phyloP scores from a whole-genome alignment of 441 rosid species.

The Populus hybrid region DNA sequence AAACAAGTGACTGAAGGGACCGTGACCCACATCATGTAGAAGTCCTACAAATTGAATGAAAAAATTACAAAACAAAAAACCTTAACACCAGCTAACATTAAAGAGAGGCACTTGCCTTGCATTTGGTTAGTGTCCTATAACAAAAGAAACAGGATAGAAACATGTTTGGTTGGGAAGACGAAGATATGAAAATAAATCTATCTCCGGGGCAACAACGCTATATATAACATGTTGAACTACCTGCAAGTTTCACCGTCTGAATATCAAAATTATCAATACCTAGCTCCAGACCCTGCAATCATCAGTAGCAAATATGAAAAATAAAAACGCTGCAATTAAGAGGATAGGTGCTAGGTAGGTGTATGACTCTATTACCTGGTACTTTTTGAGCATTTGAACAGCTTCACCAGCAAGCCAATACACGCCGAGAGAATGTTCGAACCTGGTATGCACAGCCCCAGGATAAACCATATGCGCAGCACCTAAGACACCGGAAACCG shows the following conservation, averaged over 20 bases:
- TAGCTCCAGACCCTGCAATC: conserved; percentile 65
- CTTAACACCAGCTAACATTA: conserved; percentile 1
- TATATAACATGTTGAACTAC: conserved; percentile 32
- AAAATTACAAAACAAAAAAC: neutral
- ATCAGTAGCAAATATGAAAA: conserved; percentile 12
- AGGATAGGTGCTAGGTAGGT: conserved; percentile 2
- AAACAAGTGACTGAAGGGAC: conserved; percentile 88
- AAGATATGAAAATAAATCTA: too few relatives aligned
- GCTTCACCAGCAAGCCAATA: conserved; percentile 79
- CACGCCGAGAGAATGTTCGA: conserved; percentile 92
- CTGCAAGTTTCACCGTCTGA: conserved; percentile 84
- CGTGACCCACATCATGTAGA: conserved; percentile 89
- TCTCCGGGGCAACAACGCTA: too few relatives aligned
- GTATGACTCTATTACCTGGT: conserved; percentile 41
- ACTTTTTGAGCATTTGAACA: conserved; percentile 49
- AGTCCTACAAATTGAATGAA: conserved; percentile 50
- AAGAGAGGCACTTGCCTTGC: conserved; percentile 1
- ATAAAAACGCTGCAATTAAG: neutral
- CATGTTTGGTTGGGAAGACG: too few relatives aligned
- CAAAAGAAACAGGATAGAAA: too few relatives aligned
- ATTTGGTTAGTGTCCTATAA: too few relatives aligned
- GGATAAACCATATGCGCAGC: conserved; percentile 74
- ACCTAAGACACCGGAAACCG: conserved; percentile 39
- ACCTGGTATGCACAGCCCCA: conserved; percentile 86
- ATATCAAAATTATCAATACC: conserved; percentile 70